Conservation (phyloP, 2,329 filamentous ascomycete genomes). For the Venturia oleaginea region DNA sequence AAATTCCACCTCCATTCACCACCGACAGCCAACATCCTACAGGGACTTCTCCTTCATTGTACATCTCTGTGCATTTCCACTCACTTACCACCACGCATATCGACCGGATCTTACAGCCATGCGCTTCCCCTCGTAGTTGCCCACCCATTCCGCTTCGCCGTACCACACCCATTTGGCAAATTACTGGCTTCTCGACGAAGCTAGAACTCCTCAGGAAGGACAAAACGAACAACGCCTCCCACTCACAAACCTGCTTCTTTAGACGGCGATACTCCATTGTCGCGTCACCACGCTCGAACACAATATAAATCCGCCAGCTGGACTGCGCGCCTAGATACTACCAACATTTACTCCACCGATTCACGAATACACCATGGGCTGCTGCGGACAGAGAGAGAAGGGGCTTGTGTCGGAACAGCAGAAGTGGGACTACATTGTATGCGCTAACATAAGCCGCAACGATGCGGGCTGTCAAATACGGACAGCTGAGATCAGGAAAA, state of each 20-base stretch:
- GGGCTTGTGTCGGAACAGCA: conserved; percentile 33
- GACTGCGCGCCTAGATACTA: neutral
- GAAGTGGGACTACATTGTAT: conserved; percentile 84
- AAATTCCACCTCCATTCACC: neutral
- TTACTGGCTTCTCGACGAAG: neutral
- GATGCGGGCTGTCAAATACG: neutral
- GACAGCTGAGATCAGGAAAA: neutral
- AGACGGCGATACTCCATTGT: neutral
- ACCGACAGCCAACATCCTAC: neutral
- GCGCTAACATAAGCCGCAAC: neutral
- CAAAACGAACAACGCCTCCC: neutral
- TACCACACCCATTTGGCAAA: neutral
- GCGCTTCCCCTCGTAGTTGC: neutral
- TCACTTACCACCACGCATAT: neutral
- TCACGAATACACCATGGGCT: conserved; percentile 4
- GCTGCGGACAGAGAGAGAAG: conserved; percentile 1
- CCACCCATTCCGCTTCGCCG: conserved; percentile 1
- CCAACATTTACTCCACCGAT: neutral
- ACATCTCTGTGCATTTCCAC: neutral
- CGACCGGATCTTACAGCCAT: neutral
- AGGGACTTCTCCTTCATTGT: neutral
- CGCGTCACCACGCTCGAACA: neutral
- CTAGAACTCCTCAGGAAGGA: neutral
- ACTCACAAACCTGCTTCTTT: neutral
- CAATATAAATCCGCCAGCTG: neutral